Base-by-base conservation (phyloP, 768 basidiomycete species). In the Suillus spraguei region DNA sequence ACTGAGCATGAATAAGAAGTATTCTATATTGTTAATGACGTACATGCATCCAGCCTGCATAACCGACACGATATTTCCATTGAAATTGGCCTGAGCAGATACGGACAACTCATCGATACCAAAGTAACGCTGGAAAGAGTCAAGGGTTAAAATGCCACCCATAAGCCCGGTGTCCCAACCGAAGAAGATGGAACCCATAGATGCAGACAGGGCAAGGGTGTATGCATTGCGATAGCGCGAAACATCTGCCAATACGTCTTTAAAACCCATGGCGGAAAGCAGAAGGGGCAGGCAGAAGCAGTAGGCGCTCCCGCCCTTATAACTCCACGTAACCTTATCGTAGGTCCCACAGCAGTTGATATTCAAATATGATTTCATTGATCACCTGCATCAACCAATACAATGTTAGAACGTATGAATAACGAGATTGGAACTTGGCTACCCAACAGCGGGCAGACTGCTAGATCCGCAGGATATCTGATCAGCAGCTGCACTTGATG, bases 141-240 rank as follows among this genome's bases (percentile, higher is more conserved):
- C 47, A 22, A 82, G 67, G 24, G 80, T 65, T 54, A 82, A 70
- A 3, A 82, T 71, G 42, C 82, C 81, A 22, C 82, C 81, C 59
- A 82, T 83, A 39, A 82, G 68, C 17, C 78, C 78, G 14, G 78
- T 78, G 67, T 83, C 80, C 77, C 80, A 80, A n/a, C 79, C 80
- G 60, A 74, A 81, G 69, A 81, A 81, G 28, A 81, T 74, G 38
- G 78, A 80, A 11, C 79, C 81, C 71, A 81, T 71, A 1, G 79
- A 73, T 4, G 79, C 80, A 9, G 79, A 78, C 20, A 72, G 63
- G 11, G 81, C 74, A 9, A 82, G 71, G 4, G 75, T 58, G 64
- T 81, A 82, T 5, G 79, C 78, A 71, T 80, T 79, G 36, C 77
- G 73, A 63, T 76, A 75, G 13, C 67, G 68, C 7, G 66, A 64